Evolutionary conservation across 208 protist species (phyloP).

Genomic region (Novymonas esmeraldas): DNA sequence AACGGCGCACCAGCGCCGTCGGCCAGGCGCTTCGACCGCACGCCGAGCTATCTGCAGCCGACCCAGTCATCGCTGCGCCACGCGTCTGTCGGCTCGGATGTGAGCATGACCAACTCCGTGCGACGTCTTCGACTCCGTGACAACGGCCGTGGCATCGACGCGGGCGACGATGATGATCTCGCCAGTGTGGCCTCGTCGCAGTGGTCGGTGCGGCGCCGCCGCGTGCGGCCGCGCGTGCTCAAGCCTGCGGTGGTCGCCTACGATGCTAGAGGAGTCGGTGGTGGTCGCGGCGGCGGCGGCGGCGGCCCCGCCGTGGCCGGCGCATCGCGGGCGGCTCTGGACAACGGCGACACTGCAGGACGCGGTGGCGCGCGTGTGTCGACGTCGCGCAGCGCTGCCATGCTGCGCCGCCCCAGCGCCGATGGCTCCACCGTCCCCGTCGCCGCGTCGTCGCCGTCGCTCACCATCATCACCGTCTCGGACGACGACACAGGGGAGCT

Average conservation of each 20-base stretch:
- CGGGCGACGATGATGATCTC: constrained; percentile 9
- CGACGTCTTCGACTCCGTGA: background rate
- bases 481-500: constrained; percentile 27
- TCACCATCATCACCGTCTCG: constrained; percentile 30
- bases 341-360: background rate
- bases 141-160: background rate
- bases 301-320: no score
- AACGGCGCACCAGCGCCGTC: background rate
- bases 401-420: background rate
- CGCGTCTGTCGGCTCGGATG: background rate
- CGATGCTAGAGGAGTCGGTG: background rate
- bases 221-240: background rate
- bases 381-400: background rate
- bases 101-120: background rate
- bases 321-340: background rate
- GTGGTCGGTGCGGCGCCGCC: constrained; percentile 12
- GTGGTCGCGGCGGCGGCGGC: background rate
- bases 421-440: background rate
- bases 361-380: constrained; percentile 6
- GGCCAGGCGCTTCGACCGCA: background rate
- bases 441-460: constrained; percentile 3
- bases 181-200: constrained; percentile 12
- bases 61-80: background rate
- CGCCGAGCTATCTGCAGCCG: background rate
- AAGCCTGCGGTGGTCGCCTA: background rate